Evolutionary conservation across 2,329 filamentous ascomycete species (phyloP), one percentile per base, ranked within the genome.

Genomic region (Raffaelea arxii): DNA sequence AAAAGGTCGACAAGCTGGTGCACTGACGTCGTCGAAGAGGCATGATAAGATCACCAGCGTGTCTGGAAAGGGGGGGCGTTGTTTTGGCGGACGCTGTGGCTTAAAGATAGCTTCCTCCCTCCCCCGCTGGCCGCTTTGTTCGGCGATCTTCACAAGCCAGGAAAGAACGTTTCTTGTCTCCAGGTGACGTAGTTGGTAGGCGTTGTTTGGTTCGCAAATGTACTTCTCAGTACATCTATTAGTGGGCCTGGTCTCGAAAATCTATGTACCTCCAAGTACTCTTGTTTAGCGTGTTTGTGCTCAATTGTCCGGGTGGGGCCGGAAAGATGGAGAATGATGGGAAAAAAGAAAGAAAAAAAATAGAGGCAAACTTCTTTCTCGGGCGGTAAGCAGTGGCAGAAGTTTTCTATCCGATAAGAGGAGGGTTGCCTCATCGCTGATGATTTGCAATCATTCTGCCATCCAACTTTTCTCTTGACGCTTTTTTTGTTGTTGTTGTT

Each of bases 351-450:
- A 27, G 19, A 10, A 21, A n/a, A 32, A 19, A 7, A 43, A 39
- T 32, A 44, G 43, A 30, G 27, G 27, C 9, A 39, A 43, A 30
- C 18, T 30, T n/a, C n/a, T n/a, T 25, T 10, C 4, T 30, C 43
- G 38, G 46, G 52, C 48, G 49, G 49, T 52, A 42, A 35, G 22
- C 25, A 41, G 22, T 39, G 51, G 51, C 51, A 52, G 36, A 49
- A 41, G 14, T 12, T n/a, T 14, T 22, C 27, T 24, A 7, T 43
- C 46, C 48, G 51, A 46, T 42, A 46, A 49, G 46, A n/a, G n/a
- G n/a, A n/a, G n/a, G n/a, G 25, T 25, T 25, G 39, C 30, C 30
- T 27, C 48, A 49, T 49, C 44, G 42, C 44, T n/a, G n/a, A 46
- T 48, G 32, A 32, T 25, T 50, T 36, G 7, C 16, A n/a, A 6